Conservation (phyloP, 2,329 filamentous ascomycete species). For the Pseudomassariella vexata region DNA sequence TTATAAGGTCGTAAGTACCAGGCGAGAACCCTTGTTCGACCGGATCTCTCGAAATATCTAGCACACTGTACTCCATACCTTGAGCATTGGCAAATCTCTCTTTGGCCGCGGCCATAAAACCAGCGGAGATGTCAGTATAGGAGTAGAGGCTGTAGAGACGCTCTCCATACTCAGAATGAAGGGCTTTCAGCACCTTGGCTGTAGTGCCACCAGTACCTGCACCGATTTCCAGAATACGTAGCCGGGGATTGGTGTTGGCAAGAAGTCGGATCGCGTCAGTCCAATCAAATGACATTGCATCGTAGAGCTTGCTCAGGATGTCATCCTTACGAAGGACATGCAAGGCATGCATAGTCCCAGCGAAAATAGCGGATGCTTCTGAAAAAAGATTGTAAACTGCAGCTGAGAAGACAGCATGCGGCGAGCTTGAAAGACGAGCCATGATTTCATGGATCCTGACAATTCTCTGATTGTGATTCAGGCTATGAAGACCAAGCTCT, state of each 20-base stretch:
- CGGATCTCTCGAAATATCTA: constrained; percentile 1
- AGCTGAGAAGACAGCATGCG: too few species aligned
- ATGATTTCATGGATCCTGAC: too few species aligned
- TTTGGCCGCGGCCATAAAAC: constrained; percentile 11
- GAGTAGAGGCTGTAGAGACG: constrained; percentile 7
- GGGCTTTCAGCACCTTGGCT: not conserved
- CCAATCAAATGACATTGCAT: not conserved
- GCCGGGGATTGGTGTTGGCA: constrained; percentile 1
- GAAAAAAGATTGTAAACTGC: too few species aligned
- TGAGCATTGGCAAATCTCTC: constrained; percentile 9
- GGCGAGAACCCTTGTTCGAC: constrained; percentile 5
- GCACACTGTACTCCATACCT: constrained; percentile 3
- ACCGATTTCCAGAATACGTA: constrained; percentile 6
- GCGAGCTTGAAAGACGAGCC: too few species aligned
- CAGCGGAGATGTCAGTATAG: constrained; percentile 13
- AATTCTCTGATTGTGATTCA: too few species aligned
- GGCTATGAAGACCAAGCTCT: too few species aligned
- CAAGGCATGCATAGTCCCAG: too few species aligned
- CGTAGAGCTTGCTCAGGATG: not conserved
- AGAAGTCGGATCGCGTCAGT: constrained; percentile 1
- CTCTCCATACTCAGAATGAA: not conserved
- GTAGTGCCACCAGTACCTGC: constrained; percentile 6
- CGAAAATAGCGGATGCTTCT: too few species aligned
- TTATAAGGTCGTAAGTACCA: constrained; percentile 1
- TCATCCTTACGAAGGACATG: not conserved